These are phyloP conservation scores for Cyclostephanos tholiformis DNA, from an alignment of 108 stramenopile species.

Conservation along the genomic window DNA sequence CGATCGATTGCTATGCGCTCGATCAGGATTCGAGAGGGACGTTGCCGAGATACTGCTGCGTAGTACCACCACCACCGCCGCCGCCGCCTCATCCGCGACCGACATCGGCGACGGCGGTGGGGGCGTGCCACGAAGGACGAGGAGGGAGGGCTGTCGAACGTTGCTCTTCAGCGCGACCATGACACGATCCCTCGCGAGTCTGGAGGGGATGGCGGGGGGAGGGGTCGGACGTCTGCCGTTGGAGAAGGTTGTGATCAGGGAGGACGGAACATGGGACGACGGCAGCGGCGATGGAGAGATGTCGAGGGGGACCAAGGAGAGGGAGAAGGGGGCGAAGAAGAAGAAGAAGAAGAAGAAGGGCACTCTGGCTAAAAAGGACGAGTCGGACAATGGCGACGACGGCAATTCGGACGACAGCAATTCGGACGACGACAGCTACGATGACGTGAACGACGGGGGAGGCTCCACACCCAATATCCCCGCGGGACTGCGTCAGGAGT, in stretches of 20 bases:
- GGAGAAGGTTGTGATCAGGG: slow-evolving; percentile 67
- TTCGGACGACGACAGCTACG: neutral
- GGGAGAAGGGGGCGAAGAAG: slow-evolving; percentile 24
- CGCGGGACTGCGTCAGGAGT: slow-evolving; percentile 89
- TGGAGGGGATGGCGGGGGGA: slow-evolving; percentile 81
- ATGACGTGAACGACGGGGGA: slow-evolving; percentile 17
- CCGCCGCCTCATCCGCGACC: neutral
- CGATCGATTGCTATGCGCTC: slow-evolving; percentile 88
- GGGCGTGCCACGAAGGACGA: slow-evolving; percentile 36
- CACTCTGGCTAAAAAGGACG: too few relatives aligned
- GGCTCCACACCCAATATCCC: slow-evolving; percentile 79
- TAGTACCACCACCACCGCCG: slow-evolving; percentile 36
- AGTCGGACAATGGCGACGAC: slow-evolving; percentile 20
- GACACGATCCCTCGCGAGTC: slow-evolving; percentile 80
- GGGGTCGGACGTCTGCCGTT: slow-evolving; percentile 72
- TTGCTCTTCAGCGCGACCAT: slow-evolving; percentile 96
- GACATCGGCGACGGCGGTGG: slow-evolving; percentile 5
- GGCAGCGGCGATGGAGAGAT: slow-evolving; percentile 12
- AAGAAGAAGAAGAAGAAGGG: neutral
- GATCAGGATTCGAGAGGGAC: slow-evolving; percentile 89
- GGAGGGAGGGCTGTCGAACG: slow-evolving; percentile 82
- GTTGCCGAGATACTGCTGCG: slow-evolving; percentile 85
- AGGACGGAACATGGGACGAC: slow-evolving; percentile 48
- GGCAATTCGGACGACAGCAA: slow-evolving; percentile 21
- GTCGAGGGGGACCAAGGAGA: slow-evolving; percentile 4